Percentiles rank a stretch among this genome's conserved stretches.
Evolutionary conservation across 1,284 basidiomycete genomes (phyloP).

Genomic region (Serendipita sp.): DNA sequence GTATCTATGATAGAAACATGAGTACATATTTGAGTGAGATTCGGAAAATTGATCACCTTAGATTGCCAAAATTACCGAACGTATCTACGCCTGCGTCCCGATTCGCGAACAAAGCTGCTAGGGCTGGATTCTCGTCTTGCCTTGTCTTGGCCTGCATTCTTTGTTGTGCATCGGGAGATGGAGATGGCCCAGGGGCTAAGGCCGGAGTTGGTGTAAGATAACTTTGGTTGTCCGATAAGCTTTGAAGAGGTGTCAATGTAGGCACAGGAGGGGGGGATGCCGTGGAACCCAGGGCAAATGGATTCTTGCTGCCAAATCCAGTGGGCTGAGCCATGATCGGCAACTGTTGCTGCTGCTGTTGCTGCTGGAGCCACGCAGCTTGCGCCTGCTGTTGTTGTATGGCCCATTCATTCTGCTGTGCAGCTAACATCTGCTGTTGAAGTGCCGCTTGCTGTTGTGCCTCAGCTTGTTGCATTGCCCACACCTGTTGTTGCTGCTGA

Average conservation of each 20-base stretch:
- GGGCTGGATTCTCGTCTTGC: constrained; percentile 59
- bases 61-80: constrained; percentile 74
- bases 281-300: constrained; percentile 52
- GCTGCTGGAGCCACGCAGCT: constrained; percentile 28
- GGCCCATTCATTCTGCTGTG: constrained; percentile 51
- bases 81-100: constrained; percentile 84
- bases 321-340: constrained; percentile 47
- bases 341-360: constrained; percentile 28
- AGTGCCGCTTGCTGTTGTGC: constrained; percentile 26
- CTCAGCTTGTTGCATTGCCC: constrained; percentile 20
- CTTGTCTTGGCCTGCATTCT: constrained; percentile 21
- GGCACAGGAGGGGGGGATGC: constrained; percentile 23
- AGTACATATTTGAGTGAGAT: constrained; percentile 9
- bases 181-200: constrained; percentile 21
- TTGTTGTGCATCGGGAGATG: constrained; percentile 20
- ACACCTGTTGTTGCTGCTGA: constrained; percentile 17
- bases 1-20: constrained; percentile 30
- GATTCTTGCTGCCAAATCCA: constrained; percentile 80
- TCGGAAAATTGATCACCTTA: constrained; percentile 35
- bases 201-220: constrained; percentile 21
- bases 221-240: constrained; percentile 36
- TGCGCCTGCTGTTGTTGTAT: constrained; percentile 33
- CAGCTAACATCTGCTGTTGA: constrained; percentile 24
- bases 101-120: constrained; percentile 72
- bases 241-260: constrained; percentile 22